Conservation (phyloP, 2,329 filamentous ascomycete genomes). For the Periglandula ipomoeae region DNA sequence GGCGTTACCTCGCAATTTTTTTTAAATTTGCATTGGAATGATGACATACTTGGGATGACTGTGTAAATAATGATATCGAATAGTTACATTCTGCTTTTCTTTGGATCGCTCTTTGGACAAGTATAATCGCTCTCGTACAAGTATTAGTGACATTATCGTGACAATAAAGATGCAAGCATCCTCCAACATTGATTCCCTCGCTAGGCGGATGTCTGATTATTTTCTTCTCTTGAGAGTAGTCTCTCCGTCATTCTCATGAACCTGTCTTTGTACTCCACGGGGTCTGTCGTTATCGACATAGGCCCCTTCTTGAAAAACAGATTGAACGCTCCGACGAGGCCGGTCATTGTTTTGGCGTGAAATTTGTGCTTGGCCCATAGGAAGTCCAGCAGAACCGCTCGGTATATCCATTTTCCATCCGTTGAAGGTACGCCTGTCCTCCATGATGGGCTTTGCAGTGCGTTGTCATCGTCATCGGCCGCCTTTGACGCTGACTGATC, state of each 20-base stretch:
- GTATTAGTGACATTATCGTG: neutral
- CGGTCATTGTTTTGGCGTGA: slow-evolving; percentile 56
- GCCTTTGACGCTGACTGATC: neutral
- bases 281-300: slow-evolving; percentile 66
- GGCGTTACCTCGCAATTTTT: too few species aligned
- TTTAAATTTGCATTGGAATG: neutral
- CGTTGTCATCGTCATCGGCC: slow-evolving; percentile 3
- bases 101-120: neutral
- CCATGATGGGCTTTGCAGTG: slow-evolving; percentile 34
- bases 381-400: slow-evolving; percentile 62
- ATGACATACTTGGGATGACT: too few species aligned
- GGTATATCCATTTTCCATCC: slow-evolving; percentile 58
- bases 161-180: neutral
- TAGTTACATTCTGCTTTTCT: too few species aligned
- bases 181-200: neutral
- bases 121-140: neutral
- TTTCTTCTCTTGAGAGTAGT: slow-evolving; percentile 17
- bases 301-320: slow-evolving; percentile 52
- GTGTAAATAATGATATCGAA: too few species aligned
- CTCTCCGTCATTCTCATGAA: slow-evolving; percentile 41
- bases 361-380: slow-evolving; percentile 70
- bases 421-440: slow-evolving; percentile 50
- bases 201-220: too few species aligned
- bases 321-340: slow-evolving; percentile 56
- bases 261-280: slow-evolving; percentile 54